A percentile compares a stretch with the other conserved stretches of the same genome.
Conservation (phyloP, 1,284 basidiomycete species). For the Tranzscheliella williamsii region DNA sequence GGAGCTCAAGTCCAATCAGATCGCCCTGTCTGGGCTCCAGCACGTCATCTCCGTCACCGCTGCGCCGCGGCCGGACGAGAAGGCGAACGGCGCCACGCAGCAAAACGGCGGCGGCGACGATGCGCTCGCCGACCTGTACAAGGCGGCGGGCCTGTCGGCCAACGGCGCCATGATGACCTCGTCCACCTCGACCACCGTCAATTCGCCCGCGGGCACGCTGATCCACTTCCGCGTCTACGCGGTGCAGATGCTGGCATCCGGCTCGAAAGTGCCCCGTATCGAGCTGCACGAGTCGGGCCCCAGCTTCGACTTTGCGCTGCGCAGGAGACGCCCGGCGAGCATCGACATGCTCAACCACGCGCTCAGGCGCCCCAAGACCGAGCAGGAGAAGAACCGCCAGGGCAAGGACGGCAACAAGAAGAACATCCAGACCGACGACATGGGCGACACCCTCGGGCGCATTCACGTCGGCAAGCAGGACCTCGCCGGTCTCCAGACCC, state of each 20-base stretch:
- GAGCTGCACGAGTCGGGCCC: slow-evolving; percentile 89
- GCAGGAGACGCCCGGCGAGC: slow-evolving; percentile 76
- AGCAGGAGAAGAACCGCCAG: slow-evolving; percentile 71
- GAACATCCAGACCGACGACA: slow-evolving; percentile 87
- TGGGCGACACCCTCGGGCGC: slow-evolving; percentile 91
- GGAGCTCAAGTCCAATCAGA: slow-evolving; percentile 73
- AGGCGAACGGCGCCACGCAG: background rate
- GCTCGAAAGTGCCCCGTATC: slow-evolving; percentile 62
- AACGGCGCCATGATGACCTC: slow-evolving; percentile 62
- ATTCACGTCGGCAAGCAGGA: slow-evolving; percentile 91
- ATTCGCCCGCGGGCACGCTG: slow-evolving; percentile 68
- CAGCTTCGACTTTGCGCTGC: slow-evolving; percentile 78
- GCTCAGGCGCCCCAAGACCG: slow-evolving; percentile 80
- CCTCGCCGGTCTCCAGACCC: slow-evolving; percentile 78
- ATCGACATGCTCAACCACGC: slow-evolving; percentile 79
- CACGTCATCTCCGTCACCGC: slow-evolving; percentile 73
- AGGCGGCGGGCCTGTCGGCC: slow-evolving; percentile 42
- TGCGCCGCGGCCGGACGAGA: slow-evolving; percentile 12
- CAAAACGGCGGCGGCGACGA: slow-evolving; percentile 1
- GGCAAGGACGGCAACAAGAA: slow-evolving; percentile 78
- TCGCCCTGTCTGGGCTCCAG: slow-evolving; percentile 81
- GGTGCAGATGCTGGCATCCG: slow-evolving; percentile 72
- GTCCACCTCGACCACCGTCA: slow-evolving; percentile 50
- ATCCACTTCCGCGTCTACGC: slow-evolving; percentile 90
- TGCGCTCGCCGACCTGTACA: slow-evolving; percentile 45